Base-by-base conservation (phyloP, 2,329 filamentous ascomycete species). In the Cercospora sp. region DNA sequence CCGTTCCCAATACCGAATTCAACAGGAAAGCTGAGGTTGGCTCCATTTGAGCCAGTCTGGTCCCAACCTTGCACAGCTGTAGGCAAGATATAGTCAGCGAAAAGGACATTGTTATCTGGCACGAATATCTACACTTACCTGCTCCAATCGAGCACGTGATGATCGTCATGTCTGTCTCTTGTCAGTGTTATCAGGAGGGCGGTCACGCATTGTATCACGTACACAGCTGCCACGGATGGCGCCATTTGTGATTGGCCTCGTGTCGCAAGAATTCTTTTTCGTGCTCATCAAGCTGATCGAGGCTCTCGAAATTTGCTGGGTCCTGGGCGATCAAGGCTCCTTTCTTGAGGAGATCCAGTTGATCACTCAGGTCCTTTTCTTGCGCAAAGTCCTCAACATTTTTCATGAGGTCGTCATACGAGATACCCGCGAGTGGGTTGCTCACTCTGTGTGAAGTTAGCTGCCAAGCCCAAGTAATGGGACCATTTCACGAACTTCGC, bases 381-480 rank as follows among this genome's bases (percentile, higher is more conserved):
- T 85, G 81, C 53, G 84, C 86, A 74, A 89, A 90, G 0, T 79
- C 75, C 53, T 86, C 81, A 2, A 89, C 87, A 68, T 87, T 81
- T 20, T 78, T 76, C 45, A 89, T 76, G 13, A 90, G 82, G 63
- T 84, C 77, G 0, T 84, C 80, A 30, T 83, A 81, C 1, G 84
- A 80, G 7, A 89, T 81, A 0, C 83, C 85, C 1, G 80, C 83
- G 3, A 90, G 79, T 10, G 85, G 85, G 48, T 89, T 89, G 64
- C 83, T 80, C 64, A 87, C 71, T 64, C 73, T 75, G 62, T 45
- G 20, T 3, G 13, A 20, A 51, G 59, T 67, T 13, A 63, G 68
- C 61, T 13, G 20, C 42, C 42, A 48, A 48, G 42, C 42, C 18
- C 18, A 28, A 28, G 16, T 42, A 42, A n/a, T 1, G 13, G 13